phyloP scores from a whole-genome alignment of 2,329 filamentous ascomycete species.

The Fusarium brachygibbosum region DNA sequence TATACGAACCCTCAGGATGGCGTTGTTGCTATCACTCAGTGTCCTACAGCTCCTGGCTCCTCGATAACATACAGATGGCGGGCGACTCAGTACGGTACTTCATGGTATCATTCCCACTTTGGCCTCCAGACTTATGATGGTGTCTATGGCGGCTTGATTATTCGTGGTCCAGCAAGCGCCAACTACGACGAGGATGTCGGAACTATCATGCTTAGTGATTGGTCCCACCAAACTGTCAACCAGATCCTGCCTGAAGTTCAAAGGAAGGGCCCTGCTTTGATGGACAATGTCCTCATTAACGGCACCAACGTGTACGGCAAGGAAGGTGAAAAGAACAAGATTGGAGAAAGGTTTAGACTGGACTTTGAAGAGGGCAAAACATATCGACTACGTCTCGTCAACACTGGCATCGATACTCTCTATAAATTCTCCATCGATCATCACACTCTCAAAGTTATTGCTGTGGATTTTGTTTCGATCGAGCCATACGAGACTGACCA shows the following conservation, averaged over 20 bases:
- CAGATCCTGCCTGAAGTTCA: slow-evolving; percentile 49
- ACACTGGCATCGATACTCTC: slow-evolving; percentile 60
- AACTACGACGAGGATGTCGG: slow-evolving; percentile 76
- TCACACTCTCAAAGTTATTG: slow-evolving; percentile 70
- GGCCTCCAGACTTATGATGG: slow-evolving; percentile 66
- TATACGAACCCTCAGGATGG: slow-evolving; percentile 69
- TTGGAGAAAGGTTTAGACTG: slow-evolving; percentile 55
- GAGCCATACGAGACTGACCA: slow-evolving; percentile 65
- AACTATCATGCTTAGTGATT: slow-evolving; percentile 69
- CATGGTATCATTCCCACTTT: slow-evolving; percentile 75
- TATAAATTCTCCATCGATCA: slow-evolving; percentile 67
- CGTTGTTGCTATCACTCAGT: slow-evolving; percentile 64
- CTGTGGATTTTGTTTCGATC: slow-evolving; percentile 69
- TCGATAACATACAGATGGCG: slow-evolving; percentile 70
- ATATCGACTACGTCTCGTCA: slow-evolving; percentile 64
- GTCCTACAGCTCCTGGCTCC: slow-evolving; percentile 65
- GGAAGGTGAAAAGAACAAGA: slow-evolving; percentile 36
- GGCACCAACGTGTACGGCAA: slow-evolving; percentile 56
- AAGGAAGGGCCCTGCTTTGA: slow-evolving; percentile 34
- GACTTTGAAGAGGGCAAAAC: slow-evolving; percentile 58
- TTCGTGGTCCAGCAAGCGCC: slow-evolving; percentile 70
- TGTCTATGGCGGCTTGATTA: slow-evolving; percentile 70
- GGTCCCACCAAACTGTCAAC: slow-evolving; percentile 63
- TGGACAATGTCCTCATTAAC: slow-evolving; percentile 63
- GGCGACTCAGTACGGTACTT: slow-evolving; percentile 67